Evolutionary conservation across 169 alveolate genomes (phyloP).

Genomic region (Plasmodium yoelii): DNA sequence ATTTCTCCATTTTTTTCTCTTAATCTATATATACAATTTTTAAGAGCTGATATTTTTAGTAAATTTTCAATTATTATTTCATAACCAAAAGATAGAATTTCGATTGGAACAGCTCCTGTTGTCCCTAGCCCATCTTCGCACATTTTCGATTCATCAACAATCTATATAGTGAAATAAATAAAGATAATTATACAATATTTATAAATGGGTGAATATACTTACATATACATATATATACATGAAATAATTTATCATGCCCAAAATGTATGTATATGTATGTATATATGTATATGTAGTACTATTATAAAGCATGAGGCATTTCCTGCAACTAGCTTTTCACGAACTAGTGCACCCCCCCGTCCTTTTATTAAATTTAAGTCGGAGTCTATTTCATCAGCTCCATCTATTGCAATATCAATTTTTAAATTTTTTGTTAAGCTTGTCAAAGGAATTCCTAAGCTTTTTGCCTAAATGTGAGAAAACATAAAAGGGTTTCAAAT

Average conservation of each 20-base stretch:
- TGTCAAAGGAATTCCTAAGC: slow-evolving; percentile 82
- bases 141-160: slow-evolving; percentile 80
- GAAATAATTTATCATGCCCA: too few species aligned
- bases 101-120: slow-evolving; percentile 82
- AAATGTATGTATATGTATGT: too few species aligned
- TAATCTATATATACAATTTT: slow-evolving; percentile 65
- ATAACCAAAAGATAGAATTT: slow-evolving; percentile 81
- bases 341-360: slow-evolving; percentile 90
- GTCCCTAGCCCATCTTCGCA: slow-evolving; percentile 77
- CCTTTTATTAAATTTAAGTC: slow-evolving; percentile 87
- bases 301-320: slow-evolving; percentile 81
- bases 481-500: background rate
- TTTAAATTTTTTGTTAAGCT: slow-evolving; percentile 63
- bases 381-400: slow-evolving; percentile 88
- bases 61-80: slow-evolving; percentile 70
- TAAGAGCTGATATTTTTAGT: slow-evolving; percentile 33
- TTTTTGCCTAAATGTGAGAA: slow-evolving; percentile 77
- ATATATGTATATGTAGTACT: too few species aligned
- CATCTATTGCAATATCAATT: slow-evolving; percentile 89
- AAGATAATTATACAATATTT: background rate
- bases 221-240: too few species aligned
- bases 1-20: slow-evolving; percentile 80
- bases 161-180: slow-evolving; percentile 57
- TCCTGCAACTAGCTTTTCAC: slow-evolving; percentile 87
- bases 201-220: background rate